Percentiles rank a stretch among this genome's conserved stretches.
phyloP scores from a whole-genome alignment of 2,329 filamentous ascomycete genomes.

The Corinectria fuckeliana region DNA sequence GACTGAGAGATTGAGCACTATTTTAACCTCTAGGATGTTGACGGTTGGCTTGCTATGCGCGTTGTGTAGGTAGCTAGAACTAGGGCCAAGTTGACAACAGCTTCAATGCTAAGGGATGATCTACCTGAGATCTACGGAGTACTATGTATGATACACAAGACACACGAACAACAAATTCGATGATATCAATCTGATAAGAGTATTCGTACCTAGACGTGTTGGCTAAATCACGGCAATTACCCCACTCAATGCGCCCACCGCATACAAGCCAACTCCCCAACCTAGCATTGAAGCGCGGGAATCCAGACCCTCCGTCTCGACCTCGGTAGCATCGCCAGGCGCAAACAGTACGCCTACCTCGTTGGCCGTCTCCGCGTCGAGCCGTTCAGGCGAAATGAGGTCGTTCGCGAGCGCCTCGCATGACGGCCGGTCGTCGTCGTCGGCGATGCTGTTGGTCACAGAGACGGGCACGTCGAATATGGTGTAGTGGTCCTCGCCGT shows the following conservation, averaged over 20 bases:
- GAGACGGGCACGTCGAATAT: constrained; percentile 74
- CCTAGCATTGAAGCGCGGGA: constrained; percentile 16
- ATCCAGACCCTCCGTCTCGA: constrained; percentile 40
- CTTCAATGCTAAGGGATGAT: too few species aligned
- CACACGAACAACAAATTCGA: too few species aligned
- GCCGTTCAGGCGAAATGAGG: constrained; percentile 53
- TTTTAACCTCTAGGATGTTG: too few species aligned
- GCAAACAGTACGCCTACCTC: constrained; percentile 57
- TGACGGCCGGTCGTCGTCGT: constrained; percentile 47
- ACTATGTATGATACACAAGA: too few species aligned
- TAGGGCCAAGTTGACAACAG: too few species aligned
- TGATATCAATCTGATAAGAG: too few species aligned
- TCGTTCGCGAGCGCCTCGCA: constrained; percentile 61
- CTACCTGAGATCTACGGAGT: too few species aligned
- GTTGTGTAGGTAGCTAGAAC: too few species aligned
- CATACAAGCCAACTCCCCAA: constrained; percentile 7
- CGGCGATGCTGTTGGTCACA: constrained; percentile 68
- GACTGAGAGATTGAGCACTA: too few species aligned
- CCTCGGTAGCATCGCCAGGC: constrained; percentile 55
- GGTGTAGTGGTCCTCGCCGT: constrained; percentile 69
- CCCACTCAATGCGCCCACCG: constrained; percentile 4
- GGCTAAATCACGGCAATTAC: background rate
- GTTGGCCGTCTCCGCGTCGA: constrained; percentile 52
- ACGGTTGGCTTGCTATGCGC: background rate
- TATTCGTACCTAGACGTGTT: too few species aligned